Percentiles rank a stretch among this genome's conserved stretches.
phyloP scores from a whole-genome alignment of 495 filamentous ascomycete species.

The Terfezia claveryi region DNA sequence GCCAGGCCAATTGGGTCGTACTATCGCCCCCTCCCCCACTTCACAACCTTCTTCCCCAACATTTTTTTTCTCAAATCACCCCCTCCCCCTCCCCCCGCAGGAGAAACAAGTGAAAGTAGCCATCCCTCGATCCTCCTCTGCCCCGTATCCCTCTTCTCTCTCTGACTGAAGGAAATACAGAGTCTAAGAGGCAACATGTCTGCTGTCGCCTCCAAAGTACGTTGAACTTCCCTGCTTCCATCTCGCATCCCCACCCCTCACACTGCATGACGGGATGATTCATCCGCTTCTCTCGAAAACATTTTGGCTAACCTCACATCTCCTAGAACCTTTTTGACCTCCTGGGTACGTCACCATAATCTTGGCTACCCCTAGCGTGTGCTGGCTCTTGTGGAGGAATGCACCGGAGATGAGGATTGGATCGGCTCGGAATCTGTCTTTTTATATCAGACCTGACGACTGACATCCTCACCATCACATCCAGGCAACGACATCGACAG shows the following conservation, averaged over 20 bases:
- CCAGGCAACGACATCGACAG: constrained; percentile 76
- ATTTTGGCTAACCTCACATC: constrained; percentile 19
- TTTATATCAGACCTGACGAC: background rate
- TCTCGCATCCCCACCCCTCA: background rate
- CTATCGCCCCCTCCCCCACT: constrained; percentile 8
- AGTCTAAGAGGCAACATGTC: constrained; percentile 29
- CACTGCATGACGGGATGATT: background rate
- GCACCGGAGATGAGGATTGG: too few species aligned
- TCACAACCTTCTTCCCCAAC: constrained; percentile 2
- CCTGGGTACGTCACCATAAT: constrained; percentile 41
- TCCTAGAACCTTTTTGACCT: constrained; percentile 64
- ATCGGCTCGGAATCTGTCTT: too few species aligned
- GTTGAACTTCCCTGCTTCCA: constrained; percentile 5
- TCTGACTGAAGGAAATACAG: constrained; percentile 2
- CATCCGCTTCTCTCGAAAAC: background rate
- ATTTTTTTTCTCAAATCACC: constrained; percentile 5
- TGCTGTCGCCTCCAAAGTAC: constrained; percentile 36
- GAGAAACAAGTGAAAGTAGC: background rate
- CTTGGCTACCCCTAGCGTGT: background rate
- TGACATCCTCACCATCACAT: constrained; percentile 15
- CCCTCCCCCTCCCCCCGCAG: background rate
- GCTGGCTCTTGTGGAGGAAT: too few species aligned
- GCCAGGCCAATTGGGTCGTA: too few species aligned
- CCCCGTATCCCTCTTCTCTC: background rate
- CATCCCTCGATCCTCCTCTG: background rate